phyloP scores from a whole-genome alignment of 106 monocot species.

The Dioscorea dumetorum region DNA sequence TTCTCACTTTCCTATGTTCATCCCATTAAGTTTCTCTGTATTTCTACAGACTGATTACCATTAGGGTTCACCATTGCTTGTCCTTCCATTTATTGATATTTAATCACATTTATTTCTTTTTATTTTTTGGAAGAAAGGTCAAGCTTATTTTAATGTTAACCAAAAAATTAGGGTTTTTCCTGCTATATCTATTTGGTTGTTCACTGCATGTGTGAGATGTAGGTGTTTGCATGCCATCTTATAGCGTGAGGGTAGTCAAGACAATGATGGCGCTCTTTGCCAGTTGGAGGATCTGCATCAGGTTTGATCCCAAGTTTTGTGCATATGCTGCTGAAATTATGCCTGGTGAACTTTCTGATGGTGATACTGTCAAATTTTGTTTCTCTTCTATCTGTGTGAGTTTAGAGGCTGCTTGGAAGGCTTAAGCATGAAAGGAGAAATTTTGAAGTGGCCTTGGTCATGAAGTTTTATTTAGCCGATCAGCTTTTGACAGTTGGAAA shows the following conservation, averaged over 20 bases:
- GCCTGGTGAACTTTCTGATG: too few relatives aligned
- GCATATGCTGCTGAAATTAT: too few relatives aligned
- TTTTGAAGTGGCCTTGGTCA: slow-evolving; percentile 20
- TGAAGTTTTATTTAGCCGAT: slow-evolving; percentile 21
- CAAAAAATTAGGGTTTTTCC: too few relatives aligned
- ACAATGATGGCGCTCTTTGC: slow-evolving; percentile 15
- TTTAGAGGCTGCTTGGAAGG: slow-evolving; percentile 38
- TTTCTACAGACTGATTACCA: too few relatives aligned
- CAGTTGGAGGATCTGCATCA: slow-evolving; percentile 58
- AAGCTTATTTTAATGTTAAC: too few relatives aligned
- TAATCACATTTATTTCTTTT: too few relatives aligned
- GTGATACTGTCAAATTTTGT: background rate
- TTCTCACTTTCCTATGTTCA: too few relatives aligned
- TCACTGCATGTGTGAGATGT: background rate
- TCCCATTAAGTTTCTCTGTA: too few relatives aligned
- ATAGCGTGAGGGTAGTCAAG: slow-evolving; percentile 22
- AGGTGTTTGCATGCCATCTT: slow-evolving; percentile 61
- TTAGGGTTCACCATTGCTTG: too few relatives aligned
- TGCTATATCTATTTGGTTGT: background rate
- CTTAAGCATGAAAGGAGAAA: slow-evolving; percentile 41
- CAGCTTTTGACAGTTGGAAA: slow-evolving; percentile 52
- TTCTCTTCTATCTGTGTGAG: slow-evolving; percentile 5
- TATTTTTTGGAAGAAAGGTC: too few relatives aligned
- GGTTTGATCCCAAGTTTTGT: slow-evolving; percentile 30
- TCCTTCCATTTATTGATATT: too few relatives aligned